These are phyloP conservation scores for Ceratopteris richardii DNA, from an alignment of 75 land plant genomes.

Conservation along the genomic window DNA sequence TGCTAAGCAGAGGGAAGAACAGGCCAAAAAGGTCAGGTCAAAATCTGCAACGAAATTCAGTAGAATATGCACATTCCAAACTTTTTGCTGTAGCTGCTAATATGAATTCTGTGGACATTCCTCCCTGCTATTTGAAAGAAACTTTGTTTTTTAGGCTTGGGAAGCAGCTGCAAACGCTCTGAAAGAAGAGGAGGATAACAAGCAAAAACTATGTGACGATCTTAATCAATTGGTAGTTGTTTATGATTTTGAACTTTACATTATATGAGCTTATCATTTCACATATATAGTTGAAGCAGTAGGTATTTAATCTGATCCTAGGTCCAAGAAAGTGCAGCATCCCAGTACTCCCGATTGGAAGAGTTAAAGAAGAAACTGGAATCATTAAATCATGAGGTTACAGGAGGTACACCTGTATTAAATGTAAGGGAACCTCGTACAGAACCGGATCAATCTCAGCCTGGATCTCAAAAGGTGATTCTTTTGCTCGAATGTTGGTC, in stretches of 20 bases:
- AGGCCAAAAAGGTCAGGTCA: slow-evolving; percentile 63
- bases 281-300: too few relatives aligned
- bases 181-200: slow-evolving; percentile 69
- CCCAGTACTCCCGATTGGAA: slow-evolving; percentile 78
- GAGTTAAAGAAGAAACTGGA: slow-evolving; percentile 81
- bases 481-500: too few relatives aligned
- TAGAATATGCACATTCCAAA: too few relatives aligned
- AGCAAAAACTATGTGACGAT: slow-evolving; percentile 88
- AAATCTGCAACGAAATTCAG: too few relatives aligned
- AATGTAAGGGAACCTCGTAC: slow-evolving; percentile 4
- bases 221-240: slow-evolving; percentile 60
- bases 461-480: background rate
- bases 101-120: too few relatives aligned
- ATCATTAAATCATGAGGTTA: slow-evolving; percentile 61
- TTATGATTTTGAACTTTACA: background rate
- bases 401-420: slow-evolving; percentile 10
- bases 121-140: too few relatives aligned
- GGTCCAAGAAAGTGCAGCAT: slow-evolving; percentile 84
- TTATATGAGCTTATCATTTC: too few relatives aligned
- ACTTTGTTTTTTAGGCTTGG: slow-evolving; percentile 50
- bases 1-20: slow-evolving; percentile 84
- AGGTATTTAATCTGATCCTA: too few relatives aligned
- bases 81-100: background rate
- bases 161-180: slow-evolving; percentile 71
- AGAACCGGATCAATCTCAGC: background rate